These are phyloP conservation scores for Ocimum tenuiflorum DNA, from an alignment of 257 asterid genomes.

Conservation along the genomic window DNA sequence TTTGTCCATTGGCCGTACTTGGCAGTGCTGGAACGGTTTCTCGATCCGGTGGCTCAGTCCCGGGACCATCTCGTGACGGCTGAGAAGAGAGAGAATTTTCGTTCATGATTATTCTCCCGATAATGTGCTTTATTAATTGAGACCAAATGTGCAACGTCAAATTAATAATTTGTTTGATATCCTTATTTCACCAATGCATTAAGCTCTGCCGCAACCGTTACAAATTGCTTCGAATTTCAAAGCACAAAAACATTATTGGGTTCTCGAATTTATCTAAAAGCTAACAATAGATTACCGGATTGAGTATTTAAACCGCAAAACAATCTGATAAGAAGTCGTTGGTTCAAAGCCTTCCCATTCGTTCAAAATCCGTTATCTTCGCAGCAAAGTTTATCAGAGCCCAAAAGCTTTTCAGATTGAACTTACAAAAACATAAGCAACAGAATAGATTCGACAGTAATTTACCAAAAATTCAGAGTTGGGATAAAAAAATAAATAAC, in stretches of 20 bases:
- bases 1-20: too few relatives aligned
- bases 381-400: not conserved
- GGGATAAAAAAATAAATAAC: not conserved
- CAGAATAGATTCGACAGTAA: not conserved
- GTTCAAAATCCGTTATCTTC: not conserved
- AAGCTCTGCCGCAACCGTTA: not conserved
- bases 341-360: not conserved
- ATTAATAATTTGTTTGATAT: not conserved
- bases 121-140: too few relatives aligned
- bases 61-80: too few relatives aligned
- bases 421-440: not conserved
- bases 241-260: not conserved
- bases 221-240: not conserved
- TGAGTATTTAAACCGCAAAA: not conserved
- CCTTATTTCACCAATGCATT: not conserved
- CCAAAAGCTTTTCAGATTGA: slow-evolving; percentile 3
- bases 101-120: too few relatives aligned
- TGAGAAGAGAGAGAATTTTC: too few relatives aligned
- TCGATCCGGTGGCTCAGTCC: too few relatives aligned
- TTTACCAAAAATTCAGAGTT: not conserved
- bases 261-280: not conserved
- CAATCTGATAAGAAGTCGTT: not conserved
- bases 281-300: not conserved
- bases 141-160: too few relatives aligned
- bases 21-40: too few relatives aligned